Conservation (phyloP, 495 filamentous ascomycete species). For the Pyrenopolyporus hunteri region DNA sequence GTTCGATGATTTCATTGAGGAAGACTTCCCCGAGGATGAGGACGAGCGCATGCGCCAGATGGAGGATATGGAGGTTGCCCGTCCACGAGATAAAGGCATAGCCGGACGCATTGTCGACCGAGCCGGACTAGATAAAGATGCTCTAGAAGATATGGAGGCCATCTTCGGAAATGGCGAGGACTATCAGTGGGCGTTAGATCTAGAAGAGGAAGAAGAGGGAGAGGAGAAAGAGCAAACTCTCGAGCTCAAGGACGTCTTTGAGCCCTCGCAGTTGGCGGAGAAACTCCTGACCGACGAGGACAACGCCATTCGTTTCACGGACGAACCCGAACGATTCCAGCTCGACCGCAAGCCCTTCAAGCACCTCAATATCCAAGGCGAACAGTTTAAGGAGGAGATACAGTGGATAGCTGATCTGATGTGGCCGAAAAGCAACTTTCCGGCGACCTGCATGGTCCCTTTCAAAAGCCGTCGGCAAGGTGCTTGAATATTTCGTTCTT, state of each 20-base stretch:
- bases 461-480: conserved; percentile 87
- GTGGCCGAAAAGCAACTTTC: conserved; percentile 80
- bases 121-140: conserved; percentile 85
- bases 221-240: conserved; percentile 70
- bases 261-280: conserved; percentile 90
- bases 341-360: conserved; percentile 87
- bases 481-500: conserved; percentile 91
- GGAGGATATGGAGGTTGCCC: conserved; percentile 86
- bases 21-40: conserved; percentile 90
- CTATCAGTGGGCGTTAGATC: conserved; percentile 88
- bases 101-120: conserved; percentile 67
- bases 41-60: conserved; percentile 73
- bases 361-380: conserved; percentile 72
- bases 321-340: conserved; percentile 94
- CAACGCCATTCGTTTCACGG: conserved; percentile 81
- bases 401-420: conserved; percentile 89
- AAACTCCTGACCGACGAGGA: conserved; percentile 95
- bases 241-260: conserved; percentile 97
- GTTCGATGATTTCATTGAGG: conserved; percentile 96
- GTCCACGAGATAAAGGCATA: conserved; percentile 69
- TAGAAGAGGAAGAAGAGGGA: conserved; percentile 80
- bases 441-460: conserved; percentile 73
- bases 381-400: conserved; percentile 86
- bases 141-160: conserved; percentile 89
- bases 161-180: conserved; percentile 96